Base-by-base conservation (phyloP, 352 stramenopile species). In the Pythium aristosporum region DNA sequence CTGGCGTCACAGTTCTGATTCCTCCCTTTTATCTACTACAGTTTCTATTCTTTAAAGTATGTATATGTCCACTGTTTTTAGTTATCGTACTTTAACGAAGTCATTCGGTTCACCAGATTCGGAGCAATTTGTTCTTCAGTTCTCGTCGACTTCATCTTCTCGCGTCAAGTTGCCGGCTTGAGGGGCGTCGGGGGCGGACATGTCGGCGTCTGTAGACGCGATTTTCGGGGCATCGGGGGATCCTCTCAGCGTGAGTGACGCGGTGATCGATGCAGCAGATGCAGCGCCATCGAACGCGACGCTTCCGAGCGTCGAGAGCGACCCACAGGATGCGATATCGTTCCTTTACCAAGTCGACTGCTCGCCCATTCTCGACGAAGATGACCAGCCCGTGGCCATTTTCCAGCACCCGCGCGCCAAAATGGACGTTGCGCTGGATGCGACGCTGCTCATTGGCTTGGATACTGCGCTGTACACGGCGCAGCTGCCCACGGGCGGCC, bases 401-500 rank as follows among this genome's bases (percentile, higher is more conserved):
- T 83, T 80, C 56, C 70, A 80, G 25, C 60, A 86, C 43, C 37
- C 75, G 9, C 44, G 63, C 25, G 68, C 83, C 39, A 78, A 74
- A 30, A 53, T 88, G 61, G 83, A 92, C 64, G 65, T 92, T 11
- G 72, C 83, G 2, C 57, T 71, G 8, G 79, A 83, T 44, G 25
- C 76, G 41, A 77, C 80, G 11, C 42, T 92, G 15, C 32, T 83
- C 11, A 63, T 87, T 41, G 80, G 68, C 2, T 76, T 85, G 13
- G 61, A 75, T 41, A 49, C 37, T 23, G 55, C 72, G 48, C 57
- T 92, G 7, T 88, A 77, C 65, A 59, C 65, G 1, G 63, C 65
- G 5, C 56, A 63, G 10, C 8, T 56, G 20, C 55, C 66, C 11
- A 41, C 36, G 8, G 10, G 25, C 21, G 2, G 12, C 8, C 34